These are phyloP conservation scores for Rhododendron henanense DNA, from an alignment of 148 eudicot genomes.

Conservation along the genomic window DNA sequence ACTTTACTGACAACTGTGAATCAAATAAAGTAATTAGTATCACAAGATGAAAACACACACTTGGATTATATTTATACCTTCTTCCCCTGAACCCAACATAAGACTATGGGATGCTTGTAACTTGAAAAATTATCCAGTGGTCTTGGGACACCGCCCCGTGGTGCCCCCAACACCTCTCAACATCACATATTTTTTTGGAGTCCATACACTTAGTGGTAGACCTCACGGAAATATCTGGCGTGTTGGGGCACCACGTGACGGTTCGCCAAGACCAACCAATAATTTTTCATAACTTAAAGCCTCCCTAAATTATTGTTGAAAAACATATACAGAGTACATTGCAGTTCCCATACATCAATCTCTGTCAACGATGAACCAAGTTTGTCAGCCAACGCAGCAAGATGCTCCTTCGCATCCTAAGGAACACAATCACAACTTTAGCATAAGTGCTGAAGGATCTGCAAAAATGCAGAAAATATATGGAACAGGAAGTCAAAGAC, in stretches of 20 bases:
- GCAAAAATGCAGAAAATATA: neutral
- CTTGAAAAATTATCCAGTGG: neutral
- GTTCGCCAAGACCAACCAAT: neutral
- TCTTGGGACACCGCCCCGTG: too few species aligned
- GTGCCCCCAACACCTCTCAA: neutral
- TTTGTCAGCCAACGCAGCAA: constrained; percentile 85
- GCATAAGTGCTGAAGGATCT: neutral
- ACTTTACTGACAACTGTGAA: constrained; percentile 74
- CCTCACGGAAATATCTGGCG: neutral
- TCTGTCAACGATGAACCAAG: constrained; percentile 79
- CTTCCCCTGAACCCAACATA: neutral
- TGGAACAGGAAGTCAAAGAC: neutral
- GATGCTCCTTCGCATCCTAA: constrained; percentile 98
- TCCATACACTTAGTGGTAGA: neutral
- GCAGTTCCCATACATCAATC: constrained; percentile 61
- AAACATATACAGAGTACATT: constrained; percentile 1
- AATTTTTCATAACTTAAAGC: neutral
- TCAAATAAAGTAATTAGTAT: constrained; percentile 27
- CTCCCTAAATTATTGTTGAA: neutral
- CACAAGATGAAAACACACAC: neutral
- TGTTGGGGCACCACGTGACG: neutral
- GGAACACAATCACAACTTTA: constrained; percentile 20
- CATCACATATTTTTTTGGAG: neutral
- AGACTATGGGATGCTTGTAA: neutral
- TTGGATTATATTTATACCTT: neutral